phyloP scores from a whole-genome alignment of 2,329 filamentous ascomycete species.

The Pseudogymnoascus pannorum region DNA sequence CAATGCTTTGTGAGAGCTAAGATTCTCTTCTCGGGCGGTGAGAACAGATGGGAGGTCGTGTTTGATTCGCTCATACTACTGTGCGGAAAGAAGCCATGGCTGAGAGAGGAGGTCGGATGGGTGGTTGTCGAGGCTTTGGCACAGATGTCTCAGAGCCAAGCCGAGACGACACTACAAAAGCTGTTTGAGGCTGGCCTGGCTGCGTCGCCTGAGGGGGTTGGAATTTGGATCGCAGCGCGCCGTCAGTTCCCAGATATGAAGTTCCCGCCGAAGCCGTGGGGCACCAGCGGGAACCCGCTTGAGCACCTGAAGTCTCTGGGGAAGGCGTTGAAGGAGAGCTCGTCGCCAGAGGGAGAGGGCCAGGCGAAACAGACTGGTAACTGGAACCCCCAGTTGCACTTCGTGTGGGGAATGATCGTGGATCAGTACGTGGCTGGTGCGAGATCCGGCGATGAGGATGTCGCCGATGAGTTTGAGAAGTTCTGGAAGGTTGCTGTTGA shows the following conservation, averaged over 20 bases:
- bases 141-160: constrained; percentile 49
- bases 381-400: constrained; percentile 75
- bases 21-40: constrained; percentile 54
- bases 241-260: constrained; percentile 56
- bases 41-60: constrained; percentile 57
- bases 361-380: constrained; percentile 50
- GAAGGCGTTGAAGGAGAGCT: constrained; percentile 71
- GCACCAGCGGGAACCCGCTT: constrained; percentile 60
- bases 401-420: constrained; percentile 81
- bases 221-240: constrained; percentile 72
- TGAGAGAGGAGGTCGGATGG: constrained; percentile 80
- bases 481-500: constrained; percentile 88
- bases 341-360: constrained; percentile 41
- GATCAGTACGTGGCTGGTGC: constrained; percentile 38
- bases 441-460: constrained; percentile 24
- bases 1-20: constrained; percentile 78
- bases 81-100: constrained; percentile 76
- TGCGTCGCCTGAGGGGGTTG: constrained; percentile 80
- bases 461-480: constrained; percentile 49
- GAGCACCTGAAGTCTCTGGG: constrained; percentile 62
- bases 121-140: constrained; percentile 67
- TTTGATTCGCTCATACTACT: constrained; percentile 67
- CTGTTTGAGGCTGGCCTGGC: constrained; percentile 59
- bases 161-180: constrained; percentile 54
- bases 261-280: constrained; percentile 65